Evolutionary conservation across 176 grass and related monocot genomes (phyloP).

Genomic region (Triticum aestivum): IWGSC_CS_RefSeq_v2.1 NC_057812.1:510635934-510636433

Average conservation of each 20-base stretch:
- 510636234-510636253: not conserved
- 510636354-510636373: not conserved
- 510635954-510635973: conserved; percentile 95
- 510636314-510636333: no score
- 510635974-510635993: conserved; percentile 95
- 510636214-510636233: not conserved
- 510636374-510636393: not conserved
- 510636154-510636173: not conserved
- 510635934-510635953: conserved; percentile 98
- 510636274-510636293: not conserved
- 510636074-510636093: conserved; percentile 84
- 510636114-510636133: conserved; percentile 23
- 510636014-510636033: conserved; percentile 69
- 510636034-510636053: conserved; percentile 70
- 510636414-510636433: not conserved
- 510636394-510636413: not conserved
- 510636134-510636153: not conserved
- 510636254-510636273: not conserved
- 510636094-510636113: not conserved
- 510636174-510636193: not conserved
- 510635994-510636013: conserved; percentile 73
- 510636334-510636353: not conserved
- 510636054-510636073: conserved; percentile 89
- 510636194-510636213: not conserved
- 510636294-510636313: not conserved